These are phyloP conservation scores for Cercospora sp. DNA, from an alignment of 2,329 filamentous ascomycete species.

Conservation along the genomic window DNA sequence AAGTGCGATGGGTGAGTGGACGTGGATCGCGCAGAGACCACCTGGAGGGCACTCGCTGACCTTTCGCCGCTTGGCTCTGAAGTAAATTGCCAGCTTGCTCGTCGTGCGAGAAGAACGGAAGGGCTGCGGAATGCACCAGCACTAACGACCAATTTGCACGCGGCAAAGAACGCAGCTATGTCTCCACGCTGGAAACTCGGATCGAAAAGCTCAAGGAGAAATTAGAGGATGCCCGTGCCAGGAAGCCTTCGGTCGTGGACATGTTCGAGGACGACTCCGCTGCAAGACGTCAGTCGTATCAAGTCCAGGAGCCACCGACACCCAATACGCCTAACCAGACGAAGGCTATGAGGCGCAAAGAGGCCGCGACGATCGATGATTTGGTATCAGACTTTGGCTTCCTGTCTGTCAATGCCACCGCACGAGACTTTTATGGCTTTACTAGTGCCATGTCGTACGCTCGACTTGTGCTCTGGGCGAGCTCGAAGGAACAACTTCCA, in stretches of 20 bases:
- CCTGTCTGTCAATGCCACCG: slow-evolving; percentile 92
- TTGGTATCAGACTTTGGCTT: slow-evolving; percentile 93
- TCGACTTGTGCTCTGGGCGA: slow-evolving; percentile 80
- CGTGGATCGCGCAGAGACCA: background rate
- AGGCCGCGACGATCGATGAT: slow-evolving; percentile 86
- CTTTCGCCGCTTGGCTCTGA: background rate
- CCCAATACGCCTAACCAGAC: slow-evolving; percentile 35
- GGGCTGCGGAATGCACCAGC: slow-evolving; percentile 83
- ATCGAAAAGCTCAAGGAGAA: slow-evolving; percentile 84
- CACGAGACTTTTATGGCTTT: slow-evolving; percentile 87
- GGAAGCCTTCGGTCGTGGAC: slow-evolving; percentile 69
- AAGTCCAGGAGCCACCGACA: slow-evolving; percentile 33
- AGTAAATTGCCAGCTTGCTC: slow-evolving; percentile 90
- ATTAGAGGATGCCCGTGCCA: slow-evolving; percentile 65
- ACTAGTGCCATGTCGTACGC: slow-evolving; percentile 90
- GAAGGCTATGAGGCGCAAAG: slow-evolving; percentile 55
- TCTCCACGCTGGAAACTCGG: slow-evolving; percentile 87
- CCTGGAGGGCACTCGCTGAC: background rate
- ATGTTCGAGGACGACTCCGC: slow-evolving; percentile 60
- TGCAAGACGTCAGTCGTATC: slow-evolving; percentile 52
- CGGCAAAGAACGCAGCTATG: slow-evolving; percentile 95
- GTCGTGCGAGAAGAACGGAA: slow-evolving; percentile 88
- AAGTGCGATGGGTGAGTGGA: slow-evolving; percentile 74
- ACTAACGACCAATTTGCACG: slow-evolving; percentile 94
- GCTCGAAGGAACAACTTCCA: slow-evolving; percentile 71